Base-by-base conservation (phyloP, 805 yeast genomes). In the Jamesozyma lodderae region DNA sequence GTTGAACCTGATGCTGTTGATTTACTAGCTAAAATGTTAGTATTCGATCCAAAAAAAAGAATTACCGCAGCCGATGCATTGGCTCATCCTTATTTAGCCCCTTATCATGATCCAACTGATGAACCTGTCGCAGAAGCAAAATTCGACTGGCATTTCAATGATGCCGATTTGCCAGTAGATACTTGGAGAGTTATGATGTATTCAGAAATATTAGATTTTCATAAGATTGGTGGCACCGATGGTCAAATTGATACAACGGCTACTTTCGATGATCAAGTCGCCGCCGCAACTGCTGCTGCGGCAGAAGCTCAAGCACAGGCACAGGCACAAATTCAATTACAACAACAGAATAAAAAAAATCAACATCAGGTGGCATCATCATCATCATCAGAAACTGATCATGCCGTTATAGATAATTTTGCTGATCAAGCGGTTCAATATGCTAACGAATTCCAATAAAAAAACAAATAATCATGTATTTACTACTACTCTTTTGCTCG, bases 151-250 rank as follows among this genome's bases (percentile, higher is more conserved):
- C 80, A 92, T 53, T 90, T 90, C 63, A 90, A 92, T 60, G 97
- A 94, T 51, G 97, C 96, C 0, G 98, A 90, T 62, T 71, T 90
- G 52, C 96, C 97, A 3, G 92, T 92, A 14, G 97, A 92, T 55
- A 86, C 96, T 11, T 90, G 98, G 98, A 79, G 95, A 66, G 95
- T 87, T 15, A 90, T 92, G 97, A 90, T 92, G 95, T 92, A 92
- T 65, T 81, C 94, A 37, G 98, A 90, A 64, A 92, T 90, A 45
- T 69, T 92, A 49, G 96, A 90, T 60, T 90, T 87, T 73, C 97
- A 90, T 63, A 94, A 87, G 60, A 84, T 83, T 42, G 88, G 79
- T 31, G 81, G 68, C 28, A 51, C 51, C 18, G 51, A 55, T 34
- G 58, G 60, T 8, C 61, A 53, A 38, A 59, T 59, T 31, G 61